Evolutionary conservation across 2,329 filamentous ascomycete species (phyloP).

Genomic region (Thelonectria olida): DNA sequence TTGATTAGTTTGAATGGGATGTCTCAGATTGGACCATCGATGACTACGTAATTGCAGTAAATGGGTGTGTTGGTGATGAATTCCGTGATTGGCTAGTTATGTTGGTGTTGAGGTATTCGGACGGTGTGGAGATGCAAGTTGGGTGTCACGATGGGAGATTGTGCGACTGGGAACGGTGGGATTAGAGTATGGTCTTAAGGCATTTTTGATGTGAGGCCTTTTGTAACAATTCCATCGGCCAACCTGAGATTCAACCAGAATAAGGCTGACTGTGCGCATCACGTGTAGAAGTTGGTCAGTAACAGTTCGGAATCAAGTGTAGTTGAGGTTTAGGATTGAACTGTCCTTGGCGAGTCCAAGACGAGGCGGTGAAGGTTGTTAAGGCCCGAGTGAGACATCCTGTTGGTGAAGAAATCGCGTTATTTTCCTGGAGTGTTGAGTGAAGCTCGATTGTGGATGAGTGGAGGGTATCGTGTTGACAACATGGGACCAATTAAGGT

Average conservation of each 20-base stretch:
- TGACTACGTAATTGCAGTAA: not conserved
- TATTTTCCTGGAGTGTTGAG: not conserved
- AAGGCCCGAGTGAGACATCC: not conserved
- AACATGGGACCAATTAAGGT: not conserved
- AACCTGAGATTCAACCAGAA: no score
- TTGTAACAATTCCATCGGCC: not conserved
- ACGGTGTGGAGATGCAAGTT: not conserved
- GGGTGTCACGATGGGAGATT: not conserved
- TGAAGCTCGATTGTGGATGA: not conserved
- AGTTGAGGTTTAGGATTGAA: no score
- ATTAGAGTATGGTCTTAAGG: not conserved
- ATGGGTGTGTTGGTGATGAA: not conserved
- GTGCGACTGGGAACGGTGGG: not conserved
- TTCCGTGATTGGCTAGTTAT: not conserved
- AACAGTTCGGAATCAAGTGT: no score
- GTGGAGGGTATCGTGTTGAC: not conserved
- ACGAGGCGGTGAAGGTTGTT: no score
- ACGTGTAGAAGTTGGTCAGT: no score
- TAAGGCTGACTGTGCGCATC: no score
- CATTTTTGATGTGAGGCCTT: not conserved
- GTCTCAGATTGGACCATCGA: not conserved
- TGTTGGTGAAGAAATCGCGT: not conserved
- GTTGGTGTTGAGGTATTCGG: not conserved
- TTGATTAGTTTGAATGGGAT: conserved; percentile 38
- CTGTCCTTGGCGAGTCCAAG: no score